Conservation (phyloP, 176 grass and related monocot species). For the Eremochloa ophiuroides region DNA sequence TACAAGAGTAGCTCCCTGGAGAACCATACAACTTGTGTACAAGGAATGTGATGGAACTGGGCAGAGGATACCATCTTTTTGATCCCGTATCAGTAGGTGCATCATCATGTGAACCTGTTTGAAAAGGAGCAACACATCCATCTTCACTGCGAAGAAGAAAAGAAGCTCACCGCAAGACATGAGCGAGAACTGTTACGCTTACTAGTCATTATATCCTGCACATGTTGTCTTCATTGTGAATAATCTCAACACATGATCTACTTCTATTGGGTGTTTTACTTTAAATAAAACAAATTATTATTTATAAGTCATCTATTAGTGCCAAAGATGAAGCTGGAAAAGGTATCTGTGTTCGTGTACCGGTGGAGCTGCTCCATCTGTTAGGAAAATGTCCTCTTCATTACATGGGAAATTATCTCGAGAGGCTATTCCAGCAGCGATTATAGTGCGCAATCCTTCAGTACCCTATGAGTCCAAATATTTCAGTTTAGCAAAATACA, state of each 20-base stretch:
- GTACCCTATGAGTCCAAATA: constrained; percentile 39
- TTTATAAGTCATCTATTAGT: not conserved
- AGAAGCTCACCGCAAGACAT: not conserved
- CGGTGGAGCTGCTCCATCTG: constrained; percentile 55
- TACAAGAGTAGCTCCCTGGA: constrained; percentile 66
- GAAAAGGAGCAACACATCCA: not conserved
- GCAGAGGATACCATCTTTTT: constrained; percentile 73
- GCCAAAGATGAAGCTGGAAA: not conserved
- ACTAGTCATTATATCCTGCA: not conserved
- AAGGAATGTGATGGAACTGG: constrained; percentile 76
- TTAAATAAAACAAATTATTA: not conserved
- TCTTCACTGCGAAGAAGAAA: not conserved
- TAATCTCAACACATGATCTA: not conserved
- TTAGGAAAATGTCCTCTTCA: constrained; percentile 74
- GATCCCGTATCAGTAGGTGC: constrained; percentile 62
- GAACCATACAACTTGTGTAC: constrained; percentile 51
- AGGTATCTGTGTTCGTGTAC: too few relatives aligned
- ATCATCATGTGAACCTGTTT: constrained; percentile 68
- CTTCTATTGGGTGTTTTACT: not conserved
- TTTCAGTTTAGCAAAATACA: not conserved
- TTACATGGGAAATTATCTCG: constrained; percentile 60
- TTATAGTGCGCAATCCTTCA: constrained; percentile 52
- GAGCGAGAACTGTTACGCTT: not conserved
- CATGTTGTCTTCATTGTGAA: not conserved
- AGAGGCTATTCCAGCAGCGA: constrained; percentile 53